Evolutionary conservation across 2,329 filamentous ascomycete species (phyloP), one percentile per base, ranked within the genome.

Genomic region (Fusarium sp.): DNA sequence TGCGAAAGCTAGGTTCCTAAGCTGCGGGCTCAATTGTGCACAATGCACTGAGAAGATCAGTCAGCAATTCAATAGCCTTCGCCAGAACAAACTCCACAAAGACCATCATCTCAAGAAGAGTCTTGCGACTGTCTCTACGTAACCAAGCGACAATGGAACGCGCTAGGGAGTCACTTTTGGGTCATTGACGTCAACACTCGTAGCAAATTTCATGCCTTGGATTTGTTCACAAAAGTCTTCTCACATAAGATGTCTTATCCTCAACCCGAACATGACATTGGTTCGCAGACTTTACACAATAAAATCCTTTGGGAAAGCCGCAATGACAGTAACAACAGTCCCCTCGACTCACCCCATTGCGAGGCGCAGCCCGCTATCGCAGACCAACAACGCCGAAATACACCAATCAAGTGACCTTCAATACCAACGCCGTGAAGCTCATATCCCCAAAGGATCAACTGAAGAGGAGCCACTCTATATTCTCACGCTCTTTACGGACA

Each of bases 101-200:
- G 2, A 4, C 5, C 19, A 9, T 5, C 17, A 9, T 9, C 17
- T 17, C 17, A 5, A n/a, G n/a, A 37, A n/a, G 7, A 37, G 5
- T n/a, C 5, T 4, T 10, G 6, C 14, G 27, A 11, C 35, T 11
- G 8, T 27, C 6, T 10, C 15, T 10, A 17, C 4, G 7, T n/a
- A 15, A 9, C 5, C 10, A 48, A 43, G 22, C 6, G 10, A 11
- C 8, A 6, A 35, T 20, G 22, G 13, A 22, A 20, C 15, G 33
- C 44, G 58, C 57, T 56, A 62, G 33, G n/a, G 22, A 7, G n/a
- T 39, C 25, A 6, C 19, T 5, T 5, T 35, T 11, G 4, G 32
- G 25, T 64, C 59, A 22, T 64, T 64, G 61, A 64, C 61, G 61
- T 64, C 61, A 57, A 58, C 51, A 50, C 32, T 23, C 20, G 15